Base-by-base conservation (phyloP, 805 yeast species). In the Candida parachauliodes region DNA sequence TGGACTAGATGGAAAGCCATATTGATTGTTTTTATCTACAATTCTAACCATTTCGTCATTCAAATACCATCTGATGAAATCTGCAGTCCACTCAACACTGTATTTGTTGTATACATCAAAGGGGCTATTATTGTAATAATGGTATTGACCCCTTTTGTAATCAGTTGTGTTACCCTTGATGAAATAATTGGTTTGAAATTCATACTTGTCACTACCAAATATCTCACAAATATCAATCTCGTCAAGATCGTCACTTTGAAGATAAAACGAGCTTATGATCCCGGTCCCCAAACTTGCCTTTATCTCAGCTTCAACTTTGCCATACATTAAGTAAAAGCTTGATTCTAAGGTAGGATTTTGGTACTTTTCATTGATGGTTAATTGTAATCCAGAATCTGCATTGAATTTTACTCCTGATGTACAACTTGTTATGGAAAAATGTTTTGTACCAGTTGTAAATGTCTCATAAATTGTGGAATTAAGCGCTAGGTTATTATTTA, bases 171-270 rank as follows among this genome's bases (percentile, higher is more conserved):
- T 62, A 1, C 73, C 73, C 41, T 65, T 65, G 32, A 61, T 54
- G 40, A 68, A 68, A 49, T 48, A 68, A 46, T 66, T 66, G 14
- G 67, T 46, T 43, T 65, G 71, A 42, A 50, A 52, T 39, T 52
- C 54, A 34, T 38, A 49, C 5, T 44, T 46, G 33, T 57, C 51
- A n/a, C 61, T 59, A 3, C 73, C 73, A 50, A 66, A 63, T 5
- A 57, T 38, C 34, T 68, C 73, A 3, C 57, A 60, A 7, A 65
- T 47, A 37, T 68, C 72, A 25, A 68, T 65, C 41, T 66, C 72
- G 43, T 68, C 73, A 40, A 62, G 50, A 46, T 65, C 71, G 39
- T 65, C 65, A 31, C 68, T 61, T 42, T 65, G 72, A n/a, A 67
- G 40, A 44, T 67, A 67, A 30, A 65, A 58, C 17, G 67, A 59